phyloP scores from a whole-genome alignment of 768 basidiomycete genomes.

The Tulasnella sp. region DNA sequence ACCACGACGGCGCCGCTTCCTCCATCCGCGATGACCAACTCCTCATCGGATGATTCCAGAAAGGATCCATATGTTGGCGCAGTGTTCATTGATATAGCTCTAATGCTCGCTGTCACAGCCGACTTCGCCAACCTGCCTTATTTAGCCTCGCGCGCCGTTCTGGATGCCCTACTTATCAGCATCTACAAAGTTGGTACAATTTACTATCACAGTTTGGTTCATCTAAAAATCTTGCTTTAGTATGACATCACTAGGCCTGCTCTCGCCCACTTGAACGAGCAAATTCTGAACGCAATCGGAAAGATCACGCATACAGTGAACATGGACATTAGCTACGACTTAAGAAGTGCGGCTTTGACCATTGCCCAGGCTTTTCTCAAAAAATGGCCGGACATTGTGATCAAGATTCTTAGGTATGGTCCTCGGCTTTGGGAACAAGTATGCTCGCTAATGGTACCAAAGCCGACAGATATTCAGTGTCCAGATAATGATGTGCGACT shows the following conservation, averaged over 20 bases:
- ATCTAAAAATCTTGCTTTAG: constrained; percentile 15
- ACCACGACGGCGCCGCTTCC: constrained; percentile 43
- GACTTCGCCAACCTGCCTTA: constrained; percentile 46
- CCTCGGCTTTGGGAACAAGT: background rate
- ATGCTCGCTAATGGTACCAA: background rate
- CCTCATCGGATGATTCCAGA: constrained; percentile 39
- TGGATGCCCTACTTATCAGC: constrained; percentile 57
- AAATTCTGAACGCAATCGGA: constrained; percentile 46
- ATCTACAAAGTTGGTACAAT: constrained; percentile 44
- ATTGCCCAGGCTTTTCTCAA: constrained; percentile 56
- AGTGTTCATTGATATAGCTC: constrained; percentile 51
- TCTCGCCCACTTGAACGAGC: constrained; percentile 47
- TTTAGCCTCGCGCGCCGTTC: constrained; percentile 48
- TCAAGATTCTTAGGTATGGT: constrained; percentile 48
- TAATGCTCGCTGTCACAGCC: constrained; percentile 43
- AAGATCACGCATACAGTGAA: constrained; percentile 46
- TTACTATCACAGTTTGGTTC: background rate
- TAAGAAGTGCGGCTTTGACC: constrained; percentile 57
- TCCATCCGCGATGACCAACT: constrained; percentile 40
- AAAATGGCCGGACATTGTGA: constrained; percentile 47
- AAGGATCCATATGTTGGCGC: constrained; percentile 49
- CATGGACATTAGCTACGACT: constrained; percentile 53
- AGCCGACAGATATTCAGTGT: constrained; percentile 51
- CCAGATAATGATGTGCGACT: constrained; percentile 41
- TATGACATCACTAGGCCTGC: constrained; percentile 55